Percentiles rank a stretch among this genome's conserved stretches.
phyloP scores from a whole-genome alignment of 2,329 filamentous ascomycete species.

The Cytospora piceicola region DNA sequence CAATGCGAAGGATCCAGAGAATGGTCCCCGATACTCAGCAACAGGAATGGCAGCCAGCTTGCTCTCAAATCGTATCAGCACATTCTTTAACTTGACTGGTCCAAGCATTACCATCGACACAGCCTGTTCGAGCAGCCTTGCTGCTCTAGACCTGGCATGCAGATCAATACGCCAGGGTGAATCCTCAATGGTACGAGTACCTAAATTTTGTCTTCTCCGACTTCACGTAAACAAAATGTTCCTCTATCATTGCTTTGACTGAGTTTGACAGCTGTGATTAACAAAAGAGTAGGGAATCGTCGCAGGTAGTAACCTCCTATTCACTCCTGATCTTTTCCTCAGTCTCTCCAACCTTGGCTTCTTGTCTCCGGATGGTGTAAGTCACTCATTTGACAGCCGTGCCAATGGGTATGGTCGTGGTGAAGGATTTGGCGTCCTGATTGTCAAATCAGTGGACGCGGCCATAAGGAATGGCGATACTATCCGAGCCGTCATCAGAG shows the following conservation, averaged over 20 bases:
- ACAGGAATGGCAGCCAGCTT: conserved; percentile 36
- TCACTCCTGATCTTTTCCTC: conserved; percentile 31
- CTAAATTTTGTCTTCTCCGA: too few species aligned
- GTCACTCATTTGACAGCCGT: conserved; percentile 38
- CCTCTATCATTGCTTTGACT: too few species aligned
- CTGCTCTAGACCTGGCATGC: conserved; percentile 24
- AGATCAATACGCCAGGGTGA: conserved; percentile 2
- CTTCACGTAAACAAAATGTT: too few species aligned
- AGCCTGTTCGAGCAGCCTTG: conserved; percentile 40
- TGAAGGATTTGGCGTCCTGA: conserved; percentile 39
- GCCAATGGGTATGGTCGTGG: conserved; percentile 42
- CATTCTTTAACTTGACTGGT: conserved; percentile 45
- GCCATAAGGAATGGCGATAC: conserved; percentile 47
- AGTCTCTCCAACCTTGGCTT: conserved; percentile 30
- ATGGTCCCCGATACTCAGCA: conserved; percentile 26
- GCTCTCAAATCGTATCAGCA: conserved; percentile 45
- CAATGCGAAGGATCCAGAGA: conserved; percentile 2
- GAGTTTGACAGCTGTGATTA: too few species aligned
- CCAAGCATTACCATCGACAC: conserved; percentile 45
- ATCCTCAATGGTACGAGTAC: too few species aligned
- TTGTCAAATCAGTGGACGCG: conserved; percentile 47
- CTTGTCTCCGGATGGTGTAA: conserved; percentile 39
- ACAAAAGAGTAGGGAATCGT: conserved; percentile 14
- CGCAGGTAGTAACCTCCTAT: conserved; percentile 25
- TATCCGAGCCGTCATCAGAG: conserved; percentile 39